These are phyloP conservation scores for Talaromyces amestolkiae DNA, from an alignment of 2,329 filamentous ascomycete genomes.

Conservation along the genomic window DNA sequence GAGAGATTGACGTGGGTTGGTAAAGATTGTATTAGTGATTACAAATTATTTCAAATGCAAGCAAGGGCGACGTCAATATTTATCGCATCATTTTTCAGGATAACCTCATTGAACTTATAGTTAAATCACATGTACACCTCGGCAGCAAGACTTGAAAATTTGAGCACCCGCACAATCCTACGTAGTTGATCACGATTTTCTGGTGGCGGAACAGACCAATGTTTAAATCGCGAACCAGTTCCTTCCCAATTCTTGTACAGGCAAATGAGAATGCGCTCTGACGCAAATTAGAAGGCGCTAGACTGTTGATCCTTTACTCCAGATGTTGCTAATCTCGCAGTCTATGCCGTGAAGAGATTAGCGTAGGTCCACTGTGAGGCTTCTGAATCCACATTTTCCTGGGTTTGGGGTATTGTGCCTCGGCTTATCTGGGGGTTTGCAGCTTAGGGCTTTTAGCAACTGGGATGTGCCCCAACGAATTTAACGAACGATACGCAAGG, in stretches of 20 bases:
- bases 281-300: not conserved
- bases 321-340: not conserved
- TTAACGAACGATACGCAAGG: not conserved
- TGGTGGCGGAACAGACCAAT: not conserved
- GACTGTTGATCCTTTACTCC: not conserved
- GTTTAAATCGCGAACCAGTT: not conserved
- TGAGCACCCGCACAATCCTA: not conserved
- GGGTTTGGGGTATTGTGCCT: not conserved
- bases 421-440: not conserved
- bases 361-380: not conserved
- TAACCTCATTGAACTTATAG: not conserved
- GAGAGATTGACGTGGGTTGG: not conserved
- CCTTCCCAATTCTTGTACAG: not conserved
- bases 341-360: not conserved
- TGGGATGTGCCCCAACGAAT: not conserved
- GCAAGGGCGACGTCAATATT: not conserved
- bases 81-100: not conserved
- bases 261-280: not conserved
- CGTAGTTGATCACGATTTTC: not conserved
- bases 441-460: not conserved
- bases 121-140: slow-evolving; percentile 8
- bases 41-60: not conserved
- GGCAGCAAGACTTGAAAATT: not conserved
- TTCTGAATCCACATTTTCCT: not conserved
- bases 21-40: not conserved